Conservation (phyloP, 176 grass and related monocot species). For the Triticum monococcum region DNA sequence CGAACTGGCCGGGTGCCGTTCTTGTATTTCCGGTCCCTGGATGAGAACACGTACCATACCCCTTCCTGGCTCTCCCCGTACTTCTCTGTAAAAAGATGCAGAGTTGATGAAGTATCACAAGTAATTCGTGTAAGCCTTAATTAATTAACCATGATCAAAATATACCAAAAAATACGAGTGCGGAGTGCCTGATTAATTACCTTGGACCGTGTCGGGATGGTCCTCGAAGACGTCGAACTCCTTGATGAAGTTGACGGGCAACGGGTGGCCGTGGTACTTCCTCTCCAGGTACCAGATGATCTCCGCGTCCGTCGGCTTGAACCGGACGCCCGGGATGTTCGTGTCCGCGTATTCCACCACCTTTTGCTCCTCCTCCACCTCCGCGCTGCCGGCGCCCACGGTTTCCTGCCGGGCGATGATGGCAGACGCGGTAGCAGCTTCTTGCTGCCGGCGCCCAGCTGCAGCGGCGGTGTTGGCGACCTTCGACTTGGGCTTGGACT, state of each 20-base stretch:
- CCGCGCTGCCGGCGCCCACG: background rate
- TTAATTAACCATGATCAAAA: too few relatives aligned
- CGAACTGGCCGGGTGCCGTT: background rate
- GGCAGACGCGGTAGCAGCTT: background rate
- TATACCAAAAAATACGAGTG: too few relatives aligned
- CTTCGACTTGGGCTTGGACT: background rate
- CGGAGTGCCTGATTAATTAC: background rate
- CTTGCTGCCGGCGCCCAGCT: background rate
- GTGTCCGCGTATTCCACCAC: background rate
- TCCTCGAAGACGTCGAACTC: background rate
- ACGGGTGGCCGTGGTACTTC: background rate
- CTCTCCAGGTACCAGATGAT: conserved; percentile 6
- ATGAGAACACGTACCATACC: conserved; percentile 39
- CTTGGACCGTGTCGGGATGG: background rate
- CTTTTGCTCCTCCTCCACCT: background rate
- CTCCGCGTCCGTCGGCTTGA: background rate
- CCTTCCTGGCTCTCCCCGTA: background rate
- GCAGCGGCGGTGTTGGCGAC: background rate
- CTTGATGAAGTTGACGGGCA: conserved; percentile 33
- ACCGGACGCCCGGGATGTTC: background rate
- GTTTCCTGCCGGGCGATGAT: background rate
- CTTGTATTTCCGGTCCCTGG: background rate
- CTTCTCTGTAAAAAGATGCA: background rate
- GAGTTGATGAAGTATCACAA: too few relatives aligned
- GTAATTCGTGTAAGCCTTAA: too few relatives aligned